These are phyloP conservation scores for Elsinoe australis DNA, from an alignment of 2,329 filamentous ascomycete genomes.

Conservation along the genomic window DNA sequence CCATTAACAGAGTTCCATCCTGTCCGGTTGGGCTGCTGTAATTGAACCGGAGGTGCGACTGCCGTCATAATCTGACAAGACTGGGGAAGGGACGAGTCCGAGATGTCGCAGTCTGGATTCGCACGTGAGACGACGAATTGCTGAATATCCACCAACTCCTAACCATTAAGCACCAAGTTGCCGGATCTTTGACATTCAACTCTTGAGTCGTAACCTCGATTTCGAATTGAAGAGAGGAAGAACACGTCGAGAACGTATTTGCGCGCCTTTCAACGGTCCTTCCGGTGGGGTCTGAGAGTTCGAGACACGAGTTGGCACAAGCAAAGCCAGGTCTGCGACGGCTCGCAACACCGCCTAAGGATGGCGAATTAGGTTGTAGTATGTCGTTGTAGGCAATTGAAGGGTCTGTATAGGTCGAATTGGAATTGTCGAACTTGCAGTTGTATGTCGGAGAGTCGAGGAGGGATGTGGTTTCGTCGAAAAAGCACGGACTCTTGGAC, in stretches of 20 bases:
- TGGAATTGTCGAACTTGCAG: not conserved
- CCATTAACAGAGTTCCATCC: constrained; percentile 55
- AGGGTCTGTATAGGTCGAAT: not conserved
- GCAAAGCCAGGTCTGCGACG: not conserved
- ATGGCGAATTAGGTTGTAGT: no score
- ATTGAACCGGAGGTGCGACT: constrained; percentile 57
- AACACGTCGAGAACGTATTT: not conserved
- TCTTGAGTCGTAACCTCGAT: not conserved
- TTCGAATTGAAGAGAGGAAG: not conserved
- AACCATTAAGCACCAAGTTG: not conserved
- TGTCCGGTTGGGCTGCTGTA: constrained; percentile 53
- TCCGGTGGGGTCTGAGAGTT: not conserved
- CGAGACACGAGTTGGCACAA: not conserved
- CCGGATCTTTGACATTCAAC: constrained; percentile 3
- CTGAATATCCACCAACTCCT: constrained; percentile 10
- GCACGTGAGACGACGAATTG: not conserved
- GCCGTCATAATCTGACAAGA: constrained; percentile 49
- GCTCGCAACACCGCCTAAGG: no score
- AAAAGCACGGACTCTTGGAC: constrained; percentile 15
- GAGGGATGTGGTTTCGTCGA: constrained; percentile 7
- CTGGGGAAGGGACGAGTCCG: constrained; percentile 10
- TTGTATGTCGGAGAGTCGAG: not conserved
- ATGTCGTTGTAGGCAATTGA: not conserved
- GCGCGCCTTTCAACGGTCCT: not conserved
- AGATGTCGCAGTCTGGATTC: no score